Evolutionary conservation across 768 basidiomycete species (phyloP), one percentile per base, ranked within the genome.

Genomic region (Lyophyllum shimeji): DNA sequence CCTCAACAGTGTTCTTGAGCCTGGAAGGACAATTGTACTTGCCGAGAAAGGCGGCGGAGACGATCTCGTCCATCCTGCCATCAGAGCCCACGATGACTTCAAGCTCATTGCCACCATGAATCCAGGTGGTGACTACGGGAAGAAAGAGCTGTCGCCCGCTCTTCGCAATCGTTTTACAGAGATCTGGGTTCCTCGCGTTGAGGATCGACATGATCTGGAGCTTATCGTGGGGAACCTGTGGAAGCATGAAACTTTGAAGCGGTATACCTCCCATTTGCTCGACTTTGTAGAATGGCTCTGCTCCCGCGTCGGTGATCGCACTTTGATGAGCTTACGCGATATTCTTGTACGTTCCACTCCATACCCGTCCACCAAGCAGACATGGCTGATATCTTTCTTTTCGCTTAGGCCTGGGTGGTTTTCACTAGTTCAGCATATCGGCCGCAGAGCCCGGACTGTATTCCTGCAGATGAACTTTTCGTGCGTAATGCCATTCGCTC

Each of bases 31-130:
- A 0, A 84, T 98, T 27, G 90, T 97, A 5, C 81, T 99, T 12
- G 97, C 97, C 0, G 97, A 99, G 29, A 60, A 61, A 70, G 89
- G 87, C 45, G 94, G 95, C 0, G 93, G 93, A 11, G 82, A 80
- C 42, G 83, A 87, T 57, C 75, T 83, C 11, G 86, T 86, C 29
- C 78, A 87, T 59, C 82, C 87, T 27, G 77, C 79, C 7, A 76
- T 98, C 40, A 75, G 71, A 18, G 95, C 94, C 7, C 67, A 74
- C 7, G 73, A 79, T 3, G 73, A 72, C 1, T 99, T 99, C 79
- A 89, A 95, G 67, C 84, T 99, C 34, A 77, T 98, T 0, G 94
- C 97, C 2, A 98, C 97, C 2, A 99, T 99, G 97, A 99, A 99
- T 68, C 97, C 97, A 0, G 97, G 97, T 18, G 97, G 97, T 13